These are phyloP conservation scores for Amorphotheca resinae DNA, from an alignment of 495 filamentous ascomycete species.

Conservation along the genomic window DNA sequence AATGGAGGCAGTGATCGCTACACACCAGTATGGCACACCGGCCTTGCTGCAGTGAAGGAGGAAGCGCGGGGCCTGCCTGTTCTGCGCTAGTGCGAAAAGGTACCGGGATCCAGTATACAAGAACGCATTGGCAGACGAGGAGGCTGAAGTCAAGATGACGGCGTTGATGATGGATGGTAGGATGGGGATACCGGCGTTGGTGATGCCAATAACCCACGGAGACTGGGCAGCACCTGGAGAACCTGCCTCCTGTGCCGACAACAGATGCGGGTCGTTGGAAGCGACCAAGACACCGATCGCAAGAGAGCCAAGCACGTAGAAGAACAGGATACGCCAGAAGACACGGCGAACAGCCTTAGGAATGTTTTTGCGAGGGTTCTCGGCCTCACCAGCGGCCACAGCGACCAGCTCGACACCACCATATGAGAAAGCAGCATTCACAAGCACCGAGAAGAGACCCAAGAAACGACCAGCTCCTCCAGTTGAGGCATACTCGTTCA, in stretches of 20 bases:
- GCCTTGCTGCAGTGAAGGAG: conserved; percentile 45
- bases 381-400: conserved; percentile 36
- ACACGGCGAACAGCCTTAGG: conserved; percentile 37
- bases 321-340: conserved; percentile 39
- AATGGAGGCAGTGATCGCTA: conserved; percentile 37
- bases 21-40: conserved; percentile 49
- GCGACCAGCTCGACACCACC: conserved; percentile 45
- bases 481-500: conserved; percentile 26
- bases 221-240: conserved; percentile 34
- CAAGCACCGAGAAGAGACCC: conserved; percentile 31
- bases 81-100: conserved; percentile 50
- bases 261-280: conserved; percentile 40
- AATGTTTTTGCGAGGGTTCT: conserved; percentile 34
- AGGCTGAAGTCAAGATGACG: conserved; percentile 60
- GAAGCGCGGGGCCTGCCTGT: conserved; percentile 45
- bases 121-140: conserved; percentile 55
- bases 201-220: conserved; percentile 61
- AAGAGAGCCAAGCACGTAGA: conserved; percentile 45
- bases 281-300: conserved; percentile 50
- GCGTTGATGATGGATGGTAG: conserved; percentile 55
- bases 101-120: conserved; percentile 51
- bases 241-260: conserved; percentile 37
- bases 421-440: conserved; percentile 43
- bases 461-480: conserved; percentile 30
- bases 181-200: conserved; percentile 48